Conservation (phyloP, 2,329 filamentous ascomycete genomes). For the Colletotrichum kahawae region DNA sequence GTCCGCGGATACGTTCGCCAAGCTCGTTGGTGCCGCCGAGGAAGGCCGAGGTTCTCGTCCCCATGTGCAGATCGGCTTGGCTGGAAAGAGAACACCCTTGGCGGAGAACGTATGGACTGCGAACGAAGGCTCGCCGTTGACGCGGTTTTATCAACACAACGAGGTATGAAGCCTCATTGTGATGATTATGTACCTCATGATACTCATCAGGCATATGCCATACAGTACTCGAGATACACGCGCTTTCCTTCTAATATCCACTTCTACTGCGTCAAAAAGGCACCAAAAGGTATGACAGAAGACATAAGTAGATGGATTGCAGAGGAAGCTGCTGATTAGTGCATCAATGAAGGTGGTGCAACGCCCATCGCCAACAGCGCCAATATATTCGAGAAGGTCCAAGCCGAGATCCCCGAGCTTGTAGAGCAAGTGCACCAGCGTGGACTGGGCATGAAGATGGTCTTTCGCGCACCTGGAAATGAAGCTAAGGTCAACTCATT, state of each 20-base stretch:
- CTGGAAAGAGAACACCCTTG: conserved; percentile 21
- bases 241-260: conserved; percentile 22
- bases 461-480: conserved; percentile 23
- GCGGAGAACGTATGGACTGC: conserved; percentile 25
- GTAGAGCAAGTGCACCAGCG: conserved; percentile 18
- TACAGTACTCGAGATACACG: conserved; percentile 23
- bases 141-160: conserved; percentile 26
- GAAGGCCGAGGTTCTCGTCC: conserved; percentile 14
- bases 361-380: conserved; percentile 19
- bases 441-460: conserved; percentile 25
- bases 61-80: conserved; percentile 34
- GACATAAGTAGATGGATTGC: background rate
- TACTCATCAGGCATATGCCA: background rate
- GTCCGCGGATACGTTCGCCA: conserved; percentile 24
- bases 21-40: conserved; percentile 17
- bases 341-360: conserved; percentile 6
- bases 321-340: background rate
- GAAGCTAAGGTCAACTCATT: conserved; percentile 23
- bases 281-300: background rate
- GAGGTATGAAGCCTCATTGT: background rate
- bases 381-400: conserved; percentile 17
- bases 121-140: conserved; percentile 23
- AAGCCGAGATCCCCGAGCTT: conserved; percentile 20
- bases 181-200: background rate
- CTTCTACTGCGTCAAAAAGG: conserved; percentile 23